Conservation (phyloP, 2,329 filamentous ascomycete species). For the Erysiphe pulchra region DNA sequence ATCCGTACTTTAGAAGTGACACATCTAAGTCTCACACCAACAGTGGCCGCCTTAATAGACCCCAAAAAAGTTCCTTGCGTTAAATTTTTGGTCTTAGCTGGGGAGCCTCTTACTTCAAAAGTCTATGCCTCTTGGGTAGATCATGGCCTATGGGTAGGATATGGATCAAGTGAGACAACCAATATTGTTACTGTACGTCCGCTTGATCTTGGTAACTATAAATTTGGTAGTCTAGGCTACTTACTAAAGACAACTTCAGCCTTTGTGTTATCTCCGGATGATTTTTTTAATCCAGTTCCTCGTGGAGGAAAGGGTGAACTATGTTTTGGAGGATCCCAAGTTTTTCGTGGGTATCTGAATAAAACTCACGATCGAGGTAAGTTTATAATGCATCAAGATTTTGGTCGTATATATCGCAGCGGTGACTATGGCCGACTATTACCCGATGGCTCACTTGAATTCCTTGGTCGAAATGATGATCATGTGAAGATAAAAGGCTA, state of each 20-base stretch:
- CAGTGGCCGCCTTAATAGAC: conserved; percentile 50
- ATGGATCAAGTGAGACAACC: conserved; percentile 66
- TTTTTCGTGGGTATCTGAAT: conserved; percentile 50
- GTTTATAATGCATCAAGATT: conserved; percentile 40
- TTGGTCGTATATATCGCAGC: conserved; percentile 55
- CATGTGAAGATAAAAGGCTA: conserved; percentile 67
- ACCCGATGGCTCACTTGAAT: conserved; percentile 46
- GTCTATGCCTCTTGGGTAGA: conserved; percentile 45
- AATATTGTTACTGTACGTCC: conserved; percentile 60
- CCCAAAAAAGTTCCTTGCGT: conserved; percentile 44
- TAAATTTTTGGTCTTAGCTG: conserved; percentile 53
- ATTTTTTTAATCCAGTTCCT: conserved; percentile 28
- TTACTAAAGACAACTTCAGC: conserved; percentile 48
- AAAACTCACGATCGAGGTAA: conserved; percentile 34
- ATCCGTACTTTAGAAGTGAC: conserved; percentile 41
- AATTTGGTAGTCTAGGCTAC: conserved; percentile 51
- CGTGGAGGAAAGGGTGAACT: conserved; percentile 55
- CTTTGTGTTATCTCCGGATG: conserved; percentile 16
- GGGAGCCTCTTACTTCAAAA: conserved; percentile 50
- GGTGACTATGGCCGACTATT: conserved; percentile 65
- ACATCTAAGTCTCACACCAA: conserved; percentile 67
- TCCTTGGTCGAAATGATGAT: conserved; percentile 48
- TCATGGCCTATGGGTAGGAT: conserved; percentile 48
- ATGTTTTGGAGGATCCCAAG: conserved; percentile 67
- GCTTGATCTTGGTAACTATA: conserved; percentile 28